Evolutionary conservation across 73 alveolate genomes (phyloP).

Genomic region (Uronychia setigera): DNA sequence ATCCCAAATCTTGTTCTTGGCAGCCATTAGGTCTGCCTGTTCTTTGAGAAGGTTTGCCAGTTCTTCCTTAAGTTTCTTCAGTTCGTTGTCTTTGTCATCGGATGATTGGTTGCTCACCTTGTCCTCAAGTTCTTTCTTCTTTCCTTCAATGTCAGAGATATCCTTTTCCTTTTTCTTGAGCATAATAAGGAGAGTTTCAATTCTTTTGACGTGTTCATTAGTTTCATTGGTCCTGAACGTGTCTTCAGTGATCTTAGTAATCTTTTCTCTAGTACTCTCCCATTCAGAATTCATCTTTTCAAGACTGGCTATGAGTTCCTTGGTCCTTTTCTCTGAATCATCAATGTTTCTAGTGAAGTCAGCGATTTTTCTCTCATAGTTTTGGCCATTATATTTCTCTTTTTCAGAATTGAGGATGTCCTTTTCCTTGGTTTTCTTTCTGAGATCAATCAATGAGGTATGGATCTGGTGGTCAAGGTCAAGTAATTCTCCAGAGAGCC

Average conservation of each 20-base stretch:
- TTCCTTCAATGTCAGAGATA: constrained; percentile 14
- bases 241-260: constrained; percentile 13
- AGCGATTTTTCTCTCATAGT: constrained; percentile 11
- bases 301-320: constrained; percentile 19
- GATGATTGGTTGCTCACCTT: constrained; percentile 8
- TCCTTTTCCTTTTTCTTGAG: constrained; percentile 24
- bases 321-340: constrained; percentile 38
- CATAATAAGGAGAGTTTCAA: constrained; percentile 8
- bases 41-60: constrained; percentile 28
- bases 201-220: constrained; percentile 7
- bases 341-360: constrained; percentile 14
- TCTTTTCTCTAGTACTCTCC: constrained; percentile 21
- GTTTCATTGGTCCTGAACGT: constrained; percentile 8
- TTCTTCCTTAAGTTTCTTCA: constrained; percentile 6
- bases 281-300: constrained; percentile 24
- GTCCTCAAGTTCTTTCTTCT: constrained; percentile 7
- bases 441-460: not conserved
- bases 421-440: constrained; percentile 7
- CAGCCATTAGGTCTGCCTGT: constrained; percentile 17
- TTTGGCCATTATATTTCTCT: constrained; percentile 15
- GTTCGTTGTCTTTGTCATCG: constrained; percentile 27
- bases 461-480: constrained; percentile 15
- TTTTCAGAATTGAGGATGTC: constrained; percentile 12
- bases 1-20: constrained; percentile 38
- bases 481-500: not conserved